Evolutionary conservation across 2,329 filamentous ascomycete species (phyloP).

Genomic region (Botrytis tulipae): DNA sequence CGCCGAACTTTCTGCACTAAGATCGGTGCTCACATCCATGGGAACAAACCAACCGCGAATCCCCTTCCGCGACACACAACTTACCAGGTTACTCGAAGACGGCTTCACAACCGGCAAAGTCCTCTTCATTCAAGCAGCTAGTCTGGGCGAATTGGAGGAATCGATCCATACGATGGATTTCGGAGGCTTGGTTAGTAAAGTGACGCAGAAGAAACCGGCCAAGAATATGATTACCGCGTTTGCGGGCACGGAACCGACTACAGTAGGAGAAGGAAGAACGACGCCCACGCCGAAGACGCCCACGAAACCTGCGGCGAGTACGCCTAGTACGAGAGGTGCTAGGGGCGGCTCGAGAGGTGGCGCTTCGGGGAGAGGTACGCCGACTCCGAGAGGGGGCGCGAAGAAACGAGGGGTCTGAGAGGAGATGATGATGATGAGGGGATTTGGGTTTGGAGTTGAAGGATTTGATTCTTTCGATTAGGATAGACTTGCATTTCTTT

Average conservation of each 20-base stretch:
- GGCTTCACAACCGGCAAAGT: neutral
- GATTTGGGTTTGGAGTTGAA: neutral
- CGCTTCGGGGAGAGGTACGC: neutral
- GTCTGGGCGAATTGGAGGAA: neutral
- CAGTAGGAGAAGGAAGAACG: neutral
- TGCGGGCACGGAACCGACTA: neutral
- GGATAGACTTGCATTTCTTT: neutral
- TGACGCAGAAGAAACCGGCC: neutral
- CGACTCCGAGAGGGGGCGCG: neutral
- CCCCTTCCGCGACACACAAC: neutral
- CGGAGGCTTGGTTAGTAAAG: neutral
- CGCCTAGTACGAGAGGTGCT: neutral
- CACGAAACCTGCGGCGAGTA: neutral
- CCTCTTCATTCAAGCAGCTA: constrained; percentile 9
- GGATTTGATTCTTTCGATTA: neutral
- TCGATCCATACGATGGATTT: constrained; percentile 8
- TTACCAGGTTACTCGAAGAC: neutral
- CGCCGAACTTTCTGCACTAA: constrained; percentile 83
- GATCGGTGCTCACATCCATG: constrained; percentile 89
- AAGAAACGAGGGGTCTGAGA: neutral
- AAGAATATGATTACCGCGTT: neutral
- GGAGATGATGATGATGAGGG: neutral
- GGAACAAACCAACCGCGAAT: constrained; percentile 45
- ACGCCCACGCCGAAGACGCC: neutral
- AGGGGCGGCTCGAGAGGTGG: neutral